Conservation (phyloP, 2,329 filamentous ascomycete genomes). For the Colletotrichum shisoi region DNA sequence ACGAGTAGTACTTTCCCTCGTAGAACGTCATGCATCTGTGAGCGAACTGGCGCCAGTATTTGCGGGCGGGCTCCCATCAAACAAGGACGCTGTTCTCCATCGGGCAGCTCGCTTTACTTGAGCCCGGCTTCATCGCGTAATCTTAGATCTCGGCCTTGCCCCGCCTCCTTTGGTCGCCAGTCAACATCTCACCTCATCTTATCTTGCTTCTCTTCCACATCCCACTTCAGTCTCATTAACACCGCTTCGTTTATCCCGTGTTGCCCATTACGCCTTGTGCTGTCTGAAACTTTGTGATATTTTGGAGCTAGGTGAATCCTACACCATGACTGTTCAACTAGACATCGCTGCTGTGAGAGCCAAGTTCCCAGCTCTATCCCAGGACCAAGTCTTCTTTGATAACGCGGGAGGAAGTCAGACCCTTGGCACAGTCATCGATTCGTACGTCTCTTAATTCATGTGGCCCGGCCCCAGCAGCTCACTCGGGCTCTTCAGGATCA, state of each 20-base stretch:
- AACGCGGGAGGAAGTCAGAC: conserved; percentile 81
- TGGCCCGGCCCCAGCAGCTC: neutral
- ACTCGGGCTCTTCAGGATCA: conserved; percentile 57
- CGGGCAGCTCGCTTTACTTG: conserved; percentile 14
- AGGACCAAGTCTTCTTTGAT: conserved; percentile 76
- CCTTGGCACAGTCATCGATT: conserved; percentile 70
- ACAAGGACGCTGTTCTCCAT: conserved; percentile 20
- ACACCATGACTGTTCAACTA: conserved; percentile 23
- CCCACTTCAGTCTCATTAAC: neutral
- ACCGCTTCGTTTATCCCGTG: neutral
- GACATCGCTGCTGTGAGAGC: conserved; percentile 64
- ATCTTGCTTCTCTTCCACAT: neutral
- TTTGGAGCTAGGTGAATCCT: neutral
- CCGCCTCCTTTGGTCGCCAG: conserved; percentile 14
- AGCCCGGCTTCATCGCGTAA: conserved; percentile 11
- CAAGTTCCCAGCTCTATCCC: conserved; percentile 72
- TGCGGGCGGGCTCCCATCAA: conserved; percentile 19
- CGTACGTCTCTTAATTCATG: conserved; percentile 55
- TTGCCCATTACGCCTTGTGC: neutral
- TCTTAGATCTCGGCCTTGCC: neutral
- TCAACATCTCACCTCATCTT: conserved; percentile 1
- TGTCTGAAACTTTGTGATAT: too few species aligned
- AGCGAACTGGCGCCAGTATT: conserved; percentile 10
- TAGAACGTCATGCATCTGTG: conserved; percentile 31
- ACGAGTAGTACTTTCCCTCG: conserved; percentile 6